Conservation (phyloP, 176 grass and related monocot species). For the Echinochloa phyllopogon region DNA sequence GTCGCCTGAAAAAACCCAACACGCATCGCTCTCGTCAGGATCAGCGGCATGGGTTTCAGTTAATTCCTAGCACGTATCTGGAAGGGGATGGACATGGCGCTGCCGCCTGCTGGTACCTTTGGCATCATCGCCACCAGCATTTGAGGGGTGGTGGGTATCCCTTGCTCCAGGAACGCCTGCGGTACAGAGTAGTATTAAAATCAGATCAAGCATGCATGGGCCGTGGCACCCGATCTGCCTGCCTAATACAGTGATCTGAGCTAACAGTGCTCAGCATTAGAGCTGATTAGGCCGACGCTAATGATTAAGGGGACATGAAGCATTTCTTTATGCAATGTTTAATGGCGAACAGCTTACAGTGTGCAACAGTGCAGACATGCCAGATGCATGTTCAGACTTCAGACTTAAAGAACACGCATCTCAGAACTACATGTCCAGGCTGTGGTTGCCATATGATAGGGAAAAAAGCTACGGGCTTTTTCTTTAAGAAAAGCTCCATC, state of each 20-base stretch:
- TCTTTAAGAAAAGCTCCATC: background rate
- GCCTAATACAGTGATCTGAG: background rate
- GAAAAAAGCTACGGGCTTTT: background rate
- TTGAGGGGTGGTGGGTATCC: constrained; percentile 81
- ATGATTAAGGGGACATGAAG: constrained; percentile 44
- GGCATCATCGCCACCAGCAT: constrained; percentile 85
- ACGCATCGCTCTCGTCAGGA: background rate
- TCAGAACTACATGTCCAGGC: constrained; percentile 17
- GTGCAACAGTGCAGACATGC: constrained; percentile 33
- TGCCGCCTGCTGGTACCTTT: constrained; percentile 55
- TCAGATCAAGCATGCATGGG: background rate
- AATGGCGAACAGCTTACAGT: background rate
- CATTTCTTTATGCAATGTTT: constrained; percentile 34
- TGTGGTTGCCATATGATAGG: background rate
- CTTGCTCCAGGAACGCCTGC: constrained; percentile 95
- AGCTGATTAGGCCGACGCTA: constrained; percentile 8
- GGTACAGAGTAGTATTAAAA: constrained; percentile 13
- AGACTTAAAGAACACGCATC: constrained; percentile 40
- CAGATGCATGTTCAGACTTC: constrained; percentile 27
- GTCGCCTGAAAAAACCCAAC: constrained; percentile 54
- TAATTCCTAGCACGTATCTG: background rate
- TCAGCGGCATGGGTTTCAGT: background rate
- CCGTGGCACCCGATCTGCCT: constrained; percentile 13
- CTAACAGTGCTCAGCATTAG: background rate
- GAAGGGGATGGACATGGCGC: background rate